Conservation (phyloP, 2,329 filamentous ascomycete species). For the Calonectria pseudoreteaudii region DNA sequence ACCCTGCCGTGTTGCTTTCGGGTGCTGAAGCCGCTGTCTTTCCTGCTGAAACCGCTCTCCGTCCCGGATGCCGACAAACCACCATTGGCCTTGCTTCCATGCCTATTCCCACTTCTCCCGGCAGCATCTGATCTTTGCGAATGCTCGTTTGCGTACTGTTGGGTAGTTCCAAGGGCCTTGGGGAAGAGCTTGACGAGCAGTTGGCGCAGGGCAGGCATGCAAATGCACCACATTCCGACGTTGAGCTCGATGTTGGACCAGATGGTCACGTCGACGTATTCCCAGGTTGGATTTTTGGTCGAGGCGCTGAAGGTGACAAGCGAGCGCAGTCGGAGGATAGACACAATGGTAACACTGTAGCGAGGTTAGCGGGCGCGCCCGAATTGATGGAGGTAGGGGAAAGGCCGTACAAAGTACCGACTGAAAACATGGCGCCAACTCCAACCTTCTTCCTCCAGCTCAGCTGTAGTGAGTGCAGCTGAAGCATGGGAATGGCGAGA, state of each 20-base stretch:
- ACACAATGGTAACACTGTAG: conserved; percentile 49
- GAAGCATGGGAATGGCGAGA: conserved; percentile 61
- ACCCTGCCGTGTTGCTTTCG: conserved; percentile 40
- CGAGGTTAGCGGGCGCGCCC: neutral
- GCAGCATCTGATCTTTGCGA: conserved; percentile 36
- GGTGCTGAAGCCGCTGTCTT: conserved; percentile 20
- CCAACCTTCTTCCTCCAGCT: conserved; percentile 62
- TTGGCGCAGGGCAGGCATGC: conserved; percentile 51
- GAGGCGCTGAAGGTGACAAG: conserved; percentile 47
- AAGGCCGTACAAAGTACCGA: conserved; percentile 53
- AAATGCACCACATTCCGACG: conserved; percentile 54
- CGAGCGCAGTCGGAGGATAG: conserved; percentile 50
- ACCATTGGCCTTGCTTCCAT: neutral
- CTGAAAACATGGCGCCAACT: conserved; percentile 63
- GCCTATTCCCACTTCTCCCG: neutral
- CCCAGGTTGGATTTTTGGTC: conserved; percentile 49
- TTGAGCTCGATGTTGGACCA: conserved; percentile 56
- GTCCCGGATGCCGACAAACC: neutral
- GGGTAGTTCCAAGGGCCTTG: conserved; percentile 45
- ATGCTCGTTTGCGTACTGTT: conserved; percentile 37
- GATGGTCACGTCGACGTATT: conserved; percentile 45
- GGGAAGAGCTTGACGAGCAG: conserved; percentile 54
- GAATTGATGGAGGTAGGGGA: neutral
- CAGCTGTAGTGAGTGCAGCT: conserved; percentile 56
- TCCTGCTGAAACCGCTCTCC: neutral